Conservation (phyloP, 768 basidiomycete species). For the Glaciozyma antarctica region DNA sequence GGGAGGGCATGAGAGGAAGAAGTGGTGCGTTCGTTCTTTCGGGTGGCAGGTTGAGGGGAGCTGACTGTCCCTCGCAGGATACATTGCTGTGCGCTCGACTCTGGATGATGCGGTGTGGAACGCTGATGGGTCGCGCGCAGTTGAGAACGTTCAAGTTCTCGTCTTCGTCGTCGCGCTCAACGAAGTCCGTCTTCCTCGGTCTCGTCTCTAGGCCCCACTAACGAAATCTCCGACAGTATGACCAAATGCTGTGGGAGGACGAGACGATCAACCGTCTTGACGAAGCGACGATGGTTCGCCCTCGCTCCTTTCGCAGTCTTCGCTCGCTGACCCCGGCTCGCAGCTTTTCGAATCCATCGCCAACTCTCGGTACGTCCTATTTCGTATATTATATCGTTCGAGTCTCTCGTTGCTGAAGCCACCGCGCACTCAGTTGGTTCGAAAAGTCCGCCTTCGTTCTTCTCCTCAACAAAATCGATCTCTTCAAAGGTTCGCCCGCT, state of each 20-base stretch:
- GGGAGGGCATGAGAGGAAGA: conserved; percentile 84
- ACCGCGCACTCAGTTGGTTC: conserved; percentile 52
- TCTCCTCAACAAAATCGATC: conserved; percentile 52
- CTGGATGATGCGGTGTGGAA: neutral
- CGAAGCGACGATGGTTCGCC: conserved; percentile 57
- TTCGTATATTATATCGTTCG: too few relatives aligned
- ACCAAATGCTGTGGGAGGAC: conserved; percentile 49
- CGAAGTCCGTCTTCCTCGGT: conserved; percentile 74
- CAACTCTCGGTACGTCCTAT: conserved; percentile 42
- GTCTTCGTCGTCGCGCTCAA: conserved; percentile 86
- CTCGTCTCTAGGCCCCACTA: neutral
- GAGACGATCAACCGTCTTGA: conserved; percentile 69
- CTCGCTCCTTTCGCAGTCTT: too few relatives aligned
- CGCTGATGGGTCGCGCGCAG: conserved; percentile 62
- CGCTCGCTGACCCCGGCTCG: too few relatives aligned
- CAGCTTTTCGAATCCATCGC: conserved; percentile 94
- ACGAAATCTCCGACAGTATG: neutral
- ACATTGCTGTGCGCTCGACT: neutral
- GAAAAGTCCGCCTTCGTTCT: conserved; percentile 83
- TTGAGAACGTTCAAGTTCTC: conserved; percentile 85
- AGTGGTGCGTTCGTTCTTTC: conserved; percentile 46
- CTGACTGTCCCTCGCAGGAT: neutral
- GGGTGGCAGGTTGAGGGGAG: neutral
- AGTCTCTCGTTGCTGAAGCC: too few relatives aligned
- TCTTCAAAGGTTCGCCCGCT: conserved; percentile 46